Base-by-base conservation (phyloP, 176 grass and related monocot genomes). In the Poa pratensis region DNA sequence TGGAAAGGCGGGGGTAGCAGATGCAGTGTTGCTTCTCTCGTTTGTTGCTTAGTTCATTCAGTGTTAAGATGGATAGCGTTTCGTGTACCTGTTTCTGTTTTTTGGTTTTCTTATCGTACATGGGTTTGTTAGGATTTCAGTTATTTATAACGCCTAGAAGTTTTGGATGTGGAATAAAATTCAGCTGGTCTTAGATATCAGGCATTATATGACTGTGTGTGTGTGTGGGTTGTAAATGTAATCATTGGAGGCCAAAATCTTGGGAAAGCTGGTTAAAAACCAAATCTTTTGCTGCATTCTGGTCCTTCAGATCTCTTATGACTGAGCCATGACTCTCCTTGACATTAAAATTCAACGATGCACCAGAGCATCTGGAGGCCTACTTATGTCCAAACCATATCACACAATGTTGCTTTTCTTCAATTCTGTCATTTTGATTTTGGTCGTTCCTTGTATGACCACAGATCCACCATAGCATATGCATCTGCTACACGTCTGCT, bases 1-100 rank as follows among this genome's bases (percentile, higher is more conserved):
- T 58, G 13, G 45, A 14, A 32, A 76, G 16, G 72, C 22, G 2
- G 27, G 28, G 10, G 69, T 68, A 26, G 35, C 43, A 30, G 55
- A 57, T 62, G 19, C 9, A 42, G 32, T 46, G 46, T 53, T 9
- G 8, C 0, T 7, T 6, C 32, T 18, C 24, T 42, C 24, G 3
- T 64, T 84, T 20, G 22, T 8, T 53, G 19, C 27, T 34, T 46
- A 37, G 42, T 57, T 83, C 37, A 10, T 57, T 83, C 37, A 10
- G 51, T 58, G 66, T 39, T 27, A 48, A 58, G 46, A 64, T 82
- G 79, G 17, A n/a, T 55, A 16, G 63, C 22, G 14, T 83, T 82
- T 28, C 60, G 15, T 18, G 23, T 66, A 26, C 58, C 10, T 24
- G 26, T 24, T 63, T 43, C 30, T 32, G 13, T 77, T 77, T 52